Evolutionary conservation across 2,329 filamentous ascomycete genomes (phyloP).

Genomic region (Diaporthe amygdali): DNA sequence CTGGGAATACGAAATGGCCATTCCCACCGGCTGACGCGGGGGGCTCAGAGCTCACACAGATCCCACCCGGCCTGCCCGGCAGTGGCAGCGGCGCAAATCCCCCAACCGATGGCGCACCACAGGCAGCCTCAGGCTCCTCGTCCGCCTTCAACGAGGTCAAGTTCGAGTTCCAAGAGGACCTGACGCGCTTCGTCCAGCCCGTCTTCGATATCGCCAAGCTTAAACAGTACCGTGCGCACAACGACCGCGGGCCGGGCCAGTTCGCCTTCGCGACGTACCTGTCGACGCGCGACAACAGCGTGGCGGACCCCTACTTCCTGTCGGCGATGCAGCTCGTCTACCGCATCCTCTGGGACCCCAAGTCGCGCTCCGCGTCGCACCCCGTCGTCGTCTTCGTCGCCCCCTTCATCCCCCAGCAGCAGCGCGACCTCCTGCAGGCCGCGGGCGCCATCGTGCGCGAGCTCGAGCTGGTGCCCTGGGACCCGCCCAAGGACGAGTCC

Average conservation of each 20-base stretch:
- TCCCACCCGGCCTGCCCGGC: neutral
- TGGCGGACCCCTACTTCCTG: slow-evolving; percentile 25
- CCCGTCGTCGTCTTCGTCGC: slow-evolving; percentile 24
- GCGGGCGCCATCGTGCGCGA: slow-evolving; percentile 23
- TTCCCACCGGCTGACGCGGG: neutral
- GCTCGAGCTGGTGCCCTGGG: slow-evolving; percentile 24
- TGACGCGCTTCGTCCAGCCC: slow-evolving; percentile 16
- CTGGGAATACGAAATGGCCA: neutral
- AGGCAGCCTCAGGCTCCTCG: neutral
- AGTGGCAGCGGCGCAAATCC: neutral
- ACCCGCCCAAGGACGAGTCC: slow-evolving; percentile 10
- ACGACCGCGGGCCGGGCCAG: slow-evolving; percentile 23
- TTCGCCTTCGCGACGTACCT: slow-evolving; percentile 24
- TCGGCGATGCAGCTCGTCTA: slow-evolving; percentile 26
- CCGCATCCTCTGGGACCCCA: slow-evolving; percentile 24
- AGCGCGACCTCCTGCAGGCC: slow-evolving; percentile 23
- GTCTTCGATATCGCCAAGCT: slow-evolving; percentile 18
- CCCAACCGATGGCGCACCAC: neutral
- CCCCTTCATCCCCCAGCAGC: slow-evolving; percentile 23
- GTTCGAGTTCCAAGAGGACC: slow-evolving; percentile 23
- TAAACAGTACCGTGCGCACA: slow-evolving; percentile 20
- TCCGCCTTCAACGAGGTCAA: slow-evolving; percentile 22
- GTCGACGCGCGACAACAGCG: slow-evolving; percentile 23
- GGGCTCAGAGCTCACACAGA: neutral
- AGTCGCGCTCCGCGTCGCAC: slow-evolving; percentile 17